Evolutionary conservation across 2,329 filamentous ascomycete species (phyloP).

Genomic region (Exserohilum rostratum): DNA sequence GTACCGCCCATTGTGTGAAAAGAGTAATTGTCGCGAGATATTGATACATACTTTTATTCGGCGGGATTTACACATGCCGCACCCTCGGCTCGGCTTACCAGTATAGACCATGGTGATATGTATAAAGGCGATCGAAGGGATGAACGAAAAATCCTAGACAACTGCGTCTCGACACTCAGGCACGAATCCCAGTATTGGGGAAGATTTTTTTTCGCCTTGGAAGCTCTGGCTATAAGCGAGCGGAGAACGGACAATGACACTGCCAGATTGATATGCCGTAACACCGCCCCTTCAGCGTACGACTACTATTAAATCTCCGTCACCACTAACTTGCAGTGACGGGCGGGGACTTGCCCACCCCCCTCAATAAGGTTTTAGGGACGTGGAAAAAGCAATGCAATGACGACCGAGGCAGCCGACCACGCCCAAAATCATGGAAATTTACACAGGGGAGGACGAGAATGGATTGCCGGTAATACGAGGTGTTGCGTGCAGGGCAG

Average conservation of each 20-base stretch:
- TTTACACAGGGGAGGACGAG: conserved; percentile 3
- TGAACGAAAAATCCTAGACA: conserved; percentile 12
- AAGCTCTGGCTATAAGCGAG: conserved; percentile 13
- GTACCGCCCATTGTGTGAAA: conserved; percentile 4
- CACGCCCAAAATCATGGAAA: conserved; percentile 12
- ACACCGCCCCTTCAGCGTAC: conserved; percentile 35
- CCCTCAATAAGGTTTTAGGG: conserved; percentile 16
- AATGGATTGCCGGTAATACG: conserved; percentile 2
- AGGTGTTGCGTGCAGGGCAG: conserved; percentile 13
- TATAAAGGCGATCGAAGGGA: conserved; percentile 17
- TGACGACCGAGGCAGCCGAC: conserved; percentile 17
- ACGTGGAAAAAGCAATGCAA: conserved; percentile 5
- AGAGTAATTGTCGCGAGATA: conserved; percentile 6
- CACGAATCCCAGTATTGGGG: background rate
- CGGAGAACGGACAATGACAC: conserved; percentile 2
- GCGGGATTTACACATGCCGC: conserved; percentile 75
- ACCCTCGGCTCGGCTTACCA: conserved; percentile 59
- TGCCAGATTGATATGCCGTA: conserved; percentile 13
- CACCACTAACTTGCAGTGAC: conserved; percentile 12
- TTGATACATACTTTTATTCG: conserved; percentile 69
- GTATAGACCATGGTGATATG: conserved; percentile 47
- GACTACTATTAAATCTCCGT: conserved; percentile 30
- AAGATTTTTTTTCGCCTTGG: background rate
- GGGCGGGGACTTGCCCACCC: conserved; percentile 15
- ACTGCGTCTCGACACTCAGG: conserved; percentile 3